Evolutionary conservation across 768 basidiomycete species (phyloP).

Genomic region (Suillus subalutaceus): DNA sequence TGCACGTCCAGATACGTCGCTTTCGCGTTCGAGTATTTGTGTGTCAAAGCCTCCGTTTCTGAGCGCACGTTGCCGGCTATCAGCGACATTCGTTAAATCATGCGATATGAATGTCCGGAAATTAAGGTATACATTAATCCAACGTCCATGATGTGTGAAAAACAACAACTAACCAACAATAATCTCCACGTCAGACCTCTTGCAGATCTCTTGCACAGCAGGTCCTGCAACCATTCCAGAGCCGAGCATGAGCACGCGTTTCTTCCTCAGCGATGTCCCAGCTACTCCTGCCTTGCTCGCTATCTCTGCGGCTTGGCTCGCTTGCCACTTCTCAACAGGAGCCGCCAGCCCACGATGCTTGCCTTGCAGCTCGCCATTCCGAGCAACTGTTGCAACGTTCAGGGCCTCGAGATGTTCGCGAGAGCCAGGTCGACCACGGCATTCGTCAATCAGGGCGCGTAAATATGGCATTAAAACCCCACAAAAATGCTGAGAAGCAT

Average conservation of each 20-base stretch:
- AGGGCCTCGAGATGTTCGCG: conserved; percentile 47
- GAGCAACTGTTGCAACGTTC: conserved; percentile 71
- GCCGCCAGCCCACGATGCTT: conserved; percentile 61
- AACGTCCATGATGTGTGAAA: conserved; percentile 12
- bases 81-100: conserved; percentile 6
- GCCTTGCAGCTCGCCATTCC: conserved; percentile 53
- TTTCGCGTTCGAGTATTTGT: conserved; percentile 51
- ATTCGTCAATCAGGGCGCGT: conserved; percentile 50
- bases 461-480: conserved; percentile 69
- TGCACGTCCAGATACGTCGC: conserved; percentile 63
- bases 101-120: conserved; percentile 15
- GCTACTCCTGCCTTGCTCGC: neutral
- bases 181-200: conserved; percentile 63
- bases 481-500: conserved; percentile 82
- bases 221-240: conserved; percentile 97
- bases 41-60: conserved; percentile 55
- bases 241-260: conserved; percentile 79
- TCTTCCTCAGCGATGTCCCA: conserved; percentile 40
- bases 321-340: conserved; percentile 49
- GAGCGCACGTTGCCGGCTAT: conserved; percentile 71
- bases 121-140: conserved; percentile 19
- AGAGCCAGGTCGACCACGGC: conserved; percentile 29
- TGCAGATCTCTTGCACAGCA: conserved; percentile 74
- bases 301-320: conserved; percentile 8
- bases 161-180: conserved; percentile 66